These are phyloP conservation scores for Lipomyces yamadae DNA, from an alignment of 805 yeast species.

Conservation along the genomic window DNA sequence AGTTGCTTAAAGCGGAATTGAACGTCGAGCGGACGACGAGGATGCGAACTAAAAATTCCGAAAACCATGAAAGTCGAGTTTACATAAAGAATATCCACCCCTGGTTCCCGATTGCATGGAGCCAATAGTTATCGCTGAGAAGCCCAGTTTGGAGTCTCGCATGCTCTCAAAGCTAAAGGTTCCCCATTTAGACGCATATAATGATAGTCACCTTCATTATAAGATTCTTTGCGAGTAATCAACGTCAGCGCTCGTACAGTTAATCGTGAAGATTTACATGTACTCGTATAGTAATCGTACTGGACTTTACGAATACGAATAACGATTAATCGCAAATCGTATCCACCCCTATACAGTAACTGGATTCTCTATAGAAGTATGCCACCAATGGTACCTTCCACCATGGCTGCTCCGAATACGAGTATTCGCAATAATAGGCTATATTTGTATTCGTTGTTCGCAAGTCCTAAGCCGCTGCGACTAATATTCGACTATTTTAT, in stretches of 20 bases:
- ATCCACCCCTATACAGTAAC: background rate
- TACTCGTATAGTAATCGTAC: constrained; percentile 6
- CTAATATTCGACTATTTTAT: background rate
- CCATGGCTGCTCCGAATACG: background rate
- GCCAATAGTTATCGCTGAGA: too few species aligned
- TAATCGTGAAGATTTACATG: background rate
- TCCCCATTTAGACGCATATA: background rate
- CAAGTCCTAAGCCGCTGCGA: background rate
- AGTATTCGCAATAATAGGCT: background rate
- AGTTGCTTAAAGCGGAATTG: too few species aligned
- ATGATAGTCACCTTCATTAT: background rate
- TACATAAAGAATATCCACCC: too few species aligned
- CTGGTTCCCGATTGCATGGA: too few species aligned
- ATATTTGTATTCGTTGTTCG: background rate
- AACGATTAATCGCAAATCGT: constrained; percentile 5
- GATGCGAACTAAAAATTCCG: too few species aligned
- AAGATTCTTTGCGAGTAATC: background rate
- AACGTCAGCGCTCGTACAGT: background rate
- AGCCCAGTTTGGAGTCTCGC: too few species aligned
- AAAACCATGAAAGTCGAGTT: too few species aligned
- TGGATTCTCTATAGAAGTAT: too few species aligned
- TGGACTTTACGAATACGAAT: constrained; percentile 8
- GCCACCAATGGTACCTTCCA: too few species aligned
- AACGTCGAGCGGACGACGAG: too few species aligned
- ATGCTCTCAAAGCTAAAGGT: too few species aligned